Evolutionary conservation across 169 alveolate species (phyloP).

Genomic region (Besnoitia besnoiti): DNA sequence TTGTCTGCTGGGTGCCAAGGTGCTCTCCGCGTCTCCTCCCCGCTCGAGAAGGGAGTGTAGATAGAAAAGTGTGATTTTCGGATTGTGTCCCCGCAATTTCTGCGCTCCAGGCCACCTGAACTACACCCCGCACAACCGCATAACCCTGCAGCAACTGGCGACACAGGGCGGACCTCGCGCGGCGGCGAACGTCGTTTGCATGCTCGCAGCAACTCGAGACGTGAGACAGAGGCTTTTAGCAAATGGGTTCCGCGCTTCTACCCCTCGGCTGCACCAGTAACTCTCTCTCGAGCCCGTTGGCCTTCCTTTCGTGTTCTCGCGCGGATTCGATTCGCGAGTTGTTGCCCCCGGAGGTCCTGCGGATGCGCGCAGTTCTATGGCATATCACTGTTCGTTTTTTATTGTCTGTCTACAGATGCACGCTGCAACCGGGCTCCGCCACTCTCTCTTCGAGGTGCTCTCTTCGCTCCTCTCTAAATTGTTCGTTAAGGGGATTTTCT

Average conservation of each 20-base stretch:
- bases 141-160: neutral
- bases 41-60: too few relatives aligned
- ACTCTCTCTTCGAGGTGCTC: neutral
- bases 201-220: constrained; percentile 12
- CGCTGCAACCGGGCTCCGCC: neutral
- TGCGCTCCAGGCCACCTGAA: neutral
- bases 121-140: neutral
- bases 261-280: too few relatives aligned
- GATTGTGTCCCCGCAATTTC: neutral
- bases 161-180: neutral
- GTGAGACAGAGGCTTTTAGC: neutral
- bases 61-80: too few relatives aligned
- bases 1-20: too few relatives aligned
- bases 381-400: too few relatives aligned
- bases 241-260: neutral
- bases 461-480: neutral
- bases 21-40: too few relatives aligned
- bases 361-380: too few relatives aligned
- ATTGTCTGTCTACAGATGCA: too few relatives aligned
- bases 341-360: too few relatives aligned
- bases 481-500: neutral
- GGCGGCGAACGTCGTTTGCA: neutral
- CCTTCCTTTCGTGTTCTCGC: neutral
- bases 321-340: neutral
- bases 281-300: too few relatives aligned